A percentile compares a stretch with the other conserved stretches of the same genome.
phyloP scores from a whole-genome alignment of 305 asterid species.

The Fraxinus greggii region DNA sequence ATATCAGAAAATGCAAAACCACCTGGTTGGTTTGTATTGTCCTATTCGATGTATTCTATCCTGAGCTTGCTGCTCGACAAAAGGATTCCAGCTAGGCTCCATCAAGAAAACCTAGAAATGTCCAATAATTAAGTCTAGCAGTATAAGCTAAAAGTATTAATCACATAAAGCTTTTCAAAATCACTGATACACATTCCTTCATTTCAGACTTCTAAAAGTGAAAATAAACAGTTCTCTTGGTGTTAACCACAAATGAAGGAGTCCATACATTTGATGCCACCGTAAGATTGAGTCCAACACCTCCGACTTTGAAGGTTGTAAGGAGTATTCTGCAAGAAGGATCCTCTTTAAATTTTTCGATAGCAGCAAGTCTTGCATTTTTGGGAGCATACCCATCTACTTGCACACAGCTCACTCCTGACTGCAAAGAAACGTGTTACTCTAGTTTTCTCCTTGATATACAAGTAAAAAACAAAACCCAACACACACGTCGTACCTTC shows the following conservation, averaged over 20 bases:
- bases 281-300: conserved; percentile 51
- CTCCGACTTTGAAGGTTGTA: conserved; percentile 51
- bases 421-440: conserved; percentile 27
- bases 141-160: not conserved
- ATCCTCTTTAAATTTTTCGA: conserved; percentile 44
- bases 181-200: not conserved
- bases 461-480: not conserved
- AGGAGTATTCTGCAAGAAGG: conserved; percentile 48
- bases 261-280: conserved; percentile 46
- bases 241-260: not conserved
- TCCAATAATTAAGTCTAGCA: not conserved
- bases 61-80: conserved; percentile 90
- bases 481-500: conserved; percentile 28
- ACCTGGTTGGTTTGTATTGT: conserved; percentile 85
- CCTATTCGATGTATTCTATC: conserved; percentile 93
- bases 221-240: not conserved
- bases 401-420: conserved; percentile 37
- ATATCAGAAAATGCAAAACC: not conserved
- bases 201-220: not conserved
- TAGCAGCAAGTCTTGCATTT: conserved; percentile 40
- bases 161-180: not conserved
- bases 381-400: conserved; percentile 44
- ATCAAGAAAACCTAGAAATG: conserved; percentile 73
- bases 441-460: not conserved
- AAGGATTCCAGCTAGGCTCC: conserved; percentile 99